These are phyloP conservation scores for Plasmodium reichenowi DNA, from an alignment of 169 alveolate species.

Conservation along the genomic window DNA sequence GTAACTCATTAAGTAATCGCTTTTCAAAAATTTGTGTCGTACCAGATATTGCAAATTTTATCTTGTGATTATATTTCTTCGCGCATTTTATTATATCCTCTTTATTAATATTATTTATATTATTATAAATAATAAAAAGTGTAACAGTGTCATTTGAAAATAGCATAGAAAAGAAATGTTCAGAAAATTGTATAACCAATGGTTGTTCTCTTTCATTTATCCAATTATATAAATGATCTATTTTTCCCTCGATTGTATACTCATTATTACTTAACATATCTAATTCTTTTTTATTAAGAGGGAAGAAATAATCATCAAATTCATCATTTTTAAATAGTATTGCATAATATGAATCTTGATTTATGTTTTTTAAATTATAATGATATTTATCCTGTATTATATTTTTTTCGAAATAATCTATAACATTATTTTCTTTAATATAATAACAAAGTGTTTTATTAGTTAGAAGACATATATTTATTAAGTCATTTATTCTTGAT, in stretches of 20 bases:
- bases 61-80: constrained; percentile 28
- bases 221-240: constrained; percentile 21
- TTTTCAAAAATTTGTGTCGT: constrained; percentile 28
- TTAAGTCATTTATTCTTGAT: constrained; percentile 10
- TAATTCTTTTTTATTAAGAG: constrained; percentile 7
- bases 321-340: constrained; percentile 63
- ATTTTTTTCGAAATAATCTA: constrained; percentile 46
- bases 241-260: constrained; percentile 6
- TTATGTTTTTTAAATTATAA: neutral
- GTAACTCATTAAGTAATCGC: constrained; percentile 58
- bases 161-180: constrained; percentile 34
- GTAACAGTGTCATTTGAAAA: constrained; percentile 31
- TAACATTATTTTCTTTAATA: constrained; percentile 14
- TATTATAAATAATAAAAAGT: constrained; percentile 51
- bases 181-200: constrained; percentile 56
- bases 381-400: constrained; percentile 22
- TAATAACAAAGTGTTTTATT: constrained; percentile 38
- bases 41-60: constrained; percentile 40
- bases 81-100: constrained; percentile 62
- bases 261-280: constrained; percentile 13
- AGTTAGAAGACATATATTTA: constrained; percentile 21
- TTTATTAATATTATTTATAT: constrained; percentile 51
- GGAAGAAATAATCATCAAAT: constrained; percentile 36
- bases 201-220: constrained; percentile 44
- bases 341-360: constrained; percentile 33